A percentile compares a stretch with the other conserved stretches of the same genome.
phyloP scores from a whole-genome alignment of 2,329 filamentous ascomycete species.

The Epichloe gansuensis region DNA sequence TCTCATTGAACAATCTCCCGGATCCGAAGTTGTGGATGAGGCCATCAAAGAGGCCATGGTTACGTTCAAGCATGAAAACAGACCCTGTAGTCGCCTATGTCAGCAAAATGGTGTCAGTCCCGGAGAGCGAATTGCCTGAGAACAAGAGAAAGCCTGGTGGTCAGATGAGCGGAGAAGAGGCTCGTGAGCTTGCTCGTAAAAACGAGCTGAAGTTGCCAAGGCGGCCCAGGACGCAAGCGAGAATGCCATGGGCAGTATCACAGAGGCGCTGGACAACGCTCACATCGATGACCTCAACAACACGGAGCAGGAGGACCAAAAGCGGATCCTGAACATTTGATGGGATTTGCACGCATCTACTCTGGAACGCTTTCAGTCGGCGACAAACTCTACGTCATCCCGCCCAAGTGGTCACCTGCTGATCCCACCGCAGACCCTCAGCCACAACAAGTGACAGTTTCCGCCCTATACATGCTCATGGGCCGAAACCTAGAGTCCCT shows the following conservation, averaged over 20 bases:
- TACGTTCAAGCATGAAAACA: slow-evolving; percentile 56
- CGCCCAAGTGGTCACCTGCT: slow-evolving; percentile 84
- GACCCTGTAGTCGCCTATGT: slow-evolving; percentile 87
- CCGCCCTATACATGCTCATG: slow-evolving; percentile 90
- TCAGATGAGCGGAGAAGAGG: slow-evolving; percentile 77
- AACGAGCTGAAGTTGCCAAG: slow-evolving; percentile 76
- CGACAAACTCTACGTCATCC: slow-evolving; percentile 80
- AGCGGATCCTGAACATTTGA: slow-evolving; percentile 71
- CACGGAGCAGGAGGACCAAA: slow-evolving; percentile 39
- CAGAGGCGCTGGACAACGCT: slow-evolving; percentile 47
- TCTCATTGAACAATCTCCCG: slow-evolving; percentile 69
- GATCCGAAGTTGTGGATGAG: slow-evolving; percentile 55
- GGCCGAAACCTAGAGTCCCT: slow-evolving; percentile 77
- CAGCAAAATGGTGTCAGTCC: slow-evolving; percentile 95
- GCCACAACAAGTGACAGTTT: slow-evolving; percentile 74
- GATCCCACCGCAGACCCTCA: slow-evolving; percentile 58
- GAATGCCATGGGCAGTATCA: slow-evolving; percentile 42
- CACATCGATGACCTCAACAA: slow-evolving; percentile 41
- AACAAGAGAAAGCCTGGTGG: slow-evolving; percentile 59
- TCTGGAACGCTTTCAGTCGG: slow-evolving; percentile 84
- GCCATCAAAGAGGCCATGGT: slow-evolving; percentile 70
- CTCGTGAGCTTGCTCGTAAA: slow-evolving; percentile 77
- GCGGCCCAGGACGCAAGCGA: slow-evolving; percentile 44
- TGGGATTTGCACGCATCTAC: slow-evolving; percentile 89
- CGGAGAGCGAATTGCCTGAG: slow-evolving; percentile 79